phyloP scores from a whole-genome alignment of 2,329 filamentous ascomycete genomes.

The Aspergillus quadricinctus region DNA sequence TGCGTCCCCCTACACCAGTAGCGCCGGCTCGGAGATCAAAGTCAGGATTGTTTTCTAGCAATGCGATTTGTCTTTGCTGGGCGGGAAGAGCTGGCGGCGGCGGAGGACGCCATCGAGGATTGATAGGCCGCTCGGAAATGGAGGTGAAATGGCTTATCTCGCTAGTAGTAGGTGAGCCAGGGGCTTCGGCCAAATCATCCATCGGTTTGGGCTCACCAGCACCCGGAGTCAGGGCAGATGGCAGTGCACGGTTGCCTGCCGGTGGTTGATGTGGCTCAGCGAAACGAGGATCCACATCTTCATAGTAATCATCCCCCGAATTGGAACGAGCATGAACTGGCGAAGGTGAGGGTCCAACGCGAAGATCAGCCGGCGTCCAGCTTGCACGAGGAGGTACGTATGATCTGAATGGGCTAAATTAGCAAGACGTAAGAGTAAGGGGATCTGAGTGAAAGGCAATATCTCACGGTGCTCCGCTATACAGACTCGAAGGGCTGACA shows the following conservation, averaged over 20 bases:
- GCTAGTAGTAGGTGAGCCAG: constrained; percentile 69
- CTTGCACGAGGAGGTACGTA: constrained; percentile 46
- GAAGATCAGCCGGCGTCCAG: constrained; percentile 27
- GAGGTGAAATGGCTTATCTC: constrained; percentile 85
- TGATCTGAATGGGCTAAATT: constrained; percentile 14
- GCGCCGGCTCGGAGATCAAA: constrained; percentile 62
- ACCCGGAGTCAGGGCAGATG: constrained; percentile 38
- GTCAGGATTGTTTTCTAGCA: constrained; percentile 78
- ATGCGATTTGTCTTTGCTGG: constrained; percentile 63
- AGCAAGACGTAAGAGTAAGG: constrained; percentile 8
- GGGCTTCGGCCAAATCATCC: constrained; percentile 56
- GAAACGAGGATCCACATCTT: constrained; percentile 89
- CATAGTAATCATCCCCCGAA: constrained; percentile 66
- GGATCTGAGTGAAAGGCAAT: background rate
- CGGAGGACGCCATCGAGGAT: constrained; percentile 70
- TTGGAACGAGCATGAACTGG: constrained; percentile 26
- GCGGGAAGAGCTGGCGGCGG: constrained; percentile 33
- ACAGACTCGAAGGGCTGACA: constrained; percentile 65
- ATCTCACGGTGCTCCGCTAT: constrained; percentile 69
- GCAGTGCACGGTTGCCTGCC: constrained; percentile 24
- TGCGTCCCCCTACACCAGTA: constrained; percentile 17
- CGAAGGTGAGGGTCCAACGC: constrained; percentile 11
- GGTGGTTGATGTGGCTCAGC: constrained; percentile 40
- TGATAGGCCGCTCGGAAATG: constrained; percentile 80
- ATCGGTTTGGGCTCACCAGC: constrained; percentile 35